phyloP scores from a whole-genome alignment of 2,329 filamentous ascomycete genomes.

The Stenocarpella maydis region DNA sequence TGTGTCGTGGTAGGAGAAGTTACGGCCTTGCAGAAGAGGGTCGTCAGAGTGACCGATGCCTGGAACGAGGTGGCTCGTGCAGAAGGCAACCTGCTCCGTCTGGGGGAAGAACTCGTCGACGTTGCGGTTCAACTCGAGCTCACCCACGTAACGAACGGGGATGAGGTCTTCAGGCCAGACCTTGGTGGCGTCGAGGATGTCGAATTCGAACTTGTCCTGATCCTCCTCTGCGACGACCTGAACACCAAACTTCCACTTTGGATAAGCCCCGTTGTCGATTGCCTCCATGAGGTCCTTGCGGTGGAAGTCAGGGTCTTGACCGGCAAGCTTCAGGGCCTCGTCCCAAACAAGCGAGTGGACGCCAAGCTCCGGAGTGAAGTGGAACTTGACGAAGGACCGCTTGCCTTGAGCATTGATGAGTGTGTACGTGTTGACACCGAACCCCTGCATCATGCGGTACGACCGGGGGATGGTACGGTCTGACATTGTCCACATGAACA shows the following conservation, averaged over 20 bases:
- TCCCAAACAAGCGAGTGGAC: constrained; percentile 83
- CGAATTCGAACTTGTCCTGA: constrained; percentile 83
- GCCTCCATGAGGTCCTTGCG: constrained; percentile 79
- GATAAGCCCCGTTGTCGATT: constrained; percentile 74
- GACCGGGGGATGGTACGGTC: constrained; percentile 78
- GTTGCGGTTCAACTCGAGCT: constrained; percentile 81
- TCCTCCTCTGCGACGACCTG: constrained; percentile 74
- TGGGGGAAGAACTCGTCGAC: constrained; percentile 84
- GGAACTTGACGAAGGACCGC: constrained; percentile 79
- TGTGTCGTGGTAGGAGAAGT: constrained; percentile 73
- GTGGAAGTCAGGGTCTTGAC: constrained; percentile 83
- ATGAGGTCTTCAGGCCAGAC: constrained; percentile 83
- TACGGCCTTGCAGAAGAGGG: constrained; percentile 76
- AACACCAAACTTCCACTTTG: constrained; percentile 85
- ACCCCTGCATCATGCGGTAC: constrained; percentile 86
- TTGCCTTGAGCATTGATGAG: constrained; percentile 74
- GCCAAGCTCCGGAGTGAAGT: constrained; percentile 77
- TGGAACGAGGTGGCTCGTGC: constrained; percentile 79
- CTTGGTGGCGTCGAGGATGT: constrained; percentile 86
- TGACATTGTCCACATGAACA: constrained; percentile 82
- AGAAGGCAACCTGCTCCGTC: constrained; percentile 85
- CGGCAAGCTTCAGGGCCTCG: constrained; percentile 77
- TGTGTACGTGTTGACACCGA: constrained; percentile 82
- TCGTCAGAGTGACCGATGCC: constrained; percentile 82
- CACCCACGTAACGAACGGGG: constrained; percentile 79